Evolutionary conservation across 345 rosid species (phyloP).

Genomic region (Nasturtium officinale): DNA sequence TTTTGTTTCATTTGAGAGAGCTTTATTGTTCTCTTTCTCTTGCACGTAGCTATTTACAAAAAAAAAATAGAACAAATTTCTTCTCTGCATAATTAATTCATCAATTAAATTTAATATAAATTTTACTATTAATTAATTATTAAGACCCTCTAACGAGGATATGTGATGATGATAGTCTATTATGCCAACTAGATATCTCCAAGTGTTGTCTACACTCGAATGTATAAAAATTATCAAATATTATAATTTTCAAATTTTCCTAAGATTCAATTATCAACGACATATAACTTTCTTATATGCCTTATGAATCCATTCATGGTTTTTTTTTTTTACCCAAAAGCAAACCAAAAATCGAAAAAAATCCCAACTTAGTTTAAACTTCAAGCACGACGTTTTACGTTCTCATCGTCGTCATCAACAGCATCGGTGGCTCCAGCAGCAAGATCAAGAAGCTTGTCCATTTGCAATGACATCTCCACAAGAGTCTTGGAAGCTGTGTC

Average conservation of each 20-base stretch:
- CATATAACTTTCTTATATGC: constrained; percentile 1
- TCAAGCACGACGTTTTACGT: constrained; percentile 27
- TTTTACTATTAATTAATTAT: too few species aligned
- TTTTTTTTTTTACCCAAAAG: constrained; percentile 3
- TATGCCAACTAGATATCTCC: background rate
- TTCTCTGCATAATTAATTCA: too few species aligned
- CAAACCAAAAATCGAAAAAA: constrained; percentile 22
- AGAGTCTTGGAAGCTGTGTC: constrained; percentile 30
- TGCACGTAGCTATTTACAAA: too few species aligned
- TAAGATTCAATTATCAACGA: constrained; percentile 18
- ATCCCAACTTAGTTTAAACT: constrained; percentile 2
- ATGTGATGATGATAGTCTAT: background rate
- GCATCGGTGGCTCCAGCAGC: constrained; percentile 40
- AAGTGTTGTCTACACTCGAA: background rate
- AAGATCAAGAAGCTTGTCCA: constrained; percentile 39
- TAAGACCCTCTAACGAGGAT: too few species aligned
- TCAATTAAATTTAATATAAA: too few species aligned
- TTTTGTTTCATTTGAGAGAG: too few species aligned
- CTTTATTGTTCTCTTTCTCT: too few species aligned
- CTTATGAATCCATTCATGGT: constrained; percentile 3
- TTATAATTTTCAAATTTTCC: background rate
- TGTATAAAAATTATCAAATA: background rate
- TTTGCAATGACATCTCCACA: constrained; percentile 30
- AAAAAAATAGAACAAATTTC: too few species aligned
- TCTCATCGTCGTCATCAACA: constrained; percentile 34